Base-by-base conservation (phyloP, 2,329 filamentous ascomycete species). In the Pyricularia sp. region DNA sequence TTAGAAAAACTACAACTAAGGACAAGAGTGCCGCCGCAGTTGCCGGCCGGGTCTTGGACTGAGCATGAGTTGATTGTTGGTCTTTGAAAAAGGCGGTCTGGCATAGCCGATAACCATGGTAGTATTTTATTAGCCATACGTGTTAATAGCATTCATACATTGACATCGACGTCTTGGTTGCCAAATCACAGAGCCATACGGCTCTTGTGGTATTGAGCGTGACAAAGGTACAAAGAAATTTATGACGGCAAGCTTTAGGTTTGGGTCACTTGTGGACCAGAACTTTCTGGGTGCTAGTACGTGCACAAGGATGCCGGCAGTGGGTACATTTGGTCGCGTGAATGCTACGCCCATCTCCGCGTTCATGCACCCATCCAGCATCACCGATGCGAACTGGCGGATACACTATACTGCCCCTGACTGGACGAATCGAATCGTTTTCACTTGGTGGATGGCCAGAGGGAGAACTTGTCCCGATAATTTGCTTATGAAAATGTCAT, bases 1-100 rank as follows among this genome's bases (percentile, higher is more conserved):
- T 99, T 76, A 93, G 86, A 83, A 98, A 98, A 84, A 93, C 93
- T 28, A 83, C 90, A 77, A 98, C 95, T 0, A 94, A 92, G 79
- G 95, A 99, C 79, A 90, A 89, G 78, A 97, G 94, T 79, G 79
- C 74, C 65, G 86, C 92, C 67, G 78, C 88, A 68, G 83, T 89
- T 69, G 91, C 92, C 26, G 94, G 94, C n/a, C 87, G 88, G 70
- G 94, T 97, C 70, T 78, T 88, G 77, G 82, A 81, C 71, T 87
- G 80, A 77, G 31, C 36, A 36, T 30, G 7, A 17, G 11, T 3
- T 3, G 64, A 26, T 14, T 65, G 31, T 31, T 31, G 31, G 36
- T 12, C 33, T 36, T 14, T 25, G 30, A 36, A 14, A 25, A 10
- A 30, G 7, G 36, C n/a, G 20, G 64, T 25, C n/a, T 26, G 64